These are phyloP conservation scores for Coelastrella sp. DNA, from an alignment of 139 green algal species.

Conservation along the genomic window DNA sequence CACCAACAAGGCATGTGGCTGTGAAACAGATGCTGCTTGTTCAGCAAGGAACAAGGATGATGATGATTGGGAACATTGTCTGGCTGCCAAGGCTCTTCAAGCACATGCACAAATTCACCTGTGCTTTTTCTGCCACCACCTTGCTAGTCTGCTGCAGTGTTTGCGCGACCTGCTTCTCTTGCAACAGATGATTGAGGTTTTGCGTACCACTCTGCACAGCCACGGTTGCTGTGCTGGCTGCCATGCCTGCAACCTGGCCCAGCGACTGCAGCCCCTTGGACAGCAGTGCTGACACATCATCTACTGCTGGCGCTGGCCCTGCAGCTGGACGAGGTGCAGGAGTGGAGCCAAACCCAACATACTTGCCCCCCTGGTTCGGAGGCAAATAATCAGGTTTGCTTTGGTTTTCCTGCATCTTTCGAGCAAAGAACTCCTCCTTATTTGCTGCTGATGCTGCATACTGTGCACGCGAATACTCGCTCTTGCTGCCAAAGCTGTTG, in stretches of 20 bases:
- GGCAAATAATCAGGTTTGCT: conserved; percentile 80
- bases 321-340: conserved; percentile 52
- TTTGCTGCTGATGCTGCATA: conserved; percentile 78
- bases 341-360: conserved; percentile 95
- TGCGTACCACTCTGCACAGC: conserved; percentile 39
- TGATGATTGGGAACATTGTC: too few species aligned
- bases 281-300: conserved; percentile 75
- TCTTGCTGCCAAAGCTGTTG: conserved; percentile 50
- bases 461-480: conserved; percentile 78
- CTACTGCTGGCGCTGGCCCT: conserved; percentile 35
- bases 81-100: too few species aligned
- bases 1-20: background rate
- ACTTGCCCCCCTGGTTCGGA: conserved; percentile 97
- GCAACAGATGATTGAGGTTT: conserved; percentile 52
- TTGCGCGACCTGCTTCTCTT: conserved; percentile 69
- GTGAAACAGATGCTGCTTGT: too few species aligned
- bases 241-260: conserved; percentile 46
- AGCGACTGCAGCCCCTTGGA: conserved; percentile 67
- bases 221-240: conserved; percentile 46
- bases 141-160: conserved; percentile 55
- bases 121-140: conserved; percentile 54
- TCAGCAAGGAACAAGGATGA: too few species aligned
- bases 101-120: conserved; percentile 40
- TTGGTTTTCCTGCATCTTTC: conserved; percentile 92
- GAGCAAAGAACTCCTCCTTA: conserved; percentile 95